phyloP scores from a whole-genome alignment of 1,139 yeast species.

The Groenewaldozyma auringiensis region DNA sequence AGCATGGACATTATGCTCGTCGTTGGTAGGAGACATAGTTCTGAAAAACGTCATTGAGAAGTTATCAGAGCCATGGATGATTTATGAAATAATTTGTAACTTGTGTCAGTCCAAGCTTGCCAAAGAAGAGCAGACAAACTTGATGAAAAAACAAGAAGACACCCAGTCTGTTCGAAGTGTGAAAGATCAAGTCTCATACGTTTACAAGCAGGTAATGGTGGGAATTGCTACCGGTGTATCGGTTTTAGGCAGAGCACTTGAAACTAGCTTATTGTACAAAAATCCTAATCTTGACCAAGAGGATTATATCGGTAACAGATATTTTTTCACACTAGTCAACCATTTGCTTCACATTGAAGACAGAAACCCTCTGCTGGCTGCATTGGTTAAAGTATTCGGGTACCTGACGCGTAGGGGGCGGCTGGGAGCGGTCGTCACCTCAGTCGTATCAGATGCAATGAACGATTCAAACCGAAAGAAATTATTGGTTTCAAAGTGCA shows the following conservation, averaged over 20 bases:
- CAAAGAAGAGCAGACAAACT: neutral
- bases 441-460: constrained; percentile 19
- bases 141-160: neutral
- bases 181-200: neutral
- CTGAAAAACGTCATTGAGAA: constrained; percentile 36
- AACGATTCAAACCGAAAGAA: constrained; percentile 16
- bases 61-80: constrained; percentile 39
- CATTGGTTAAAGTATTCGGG: constrained; percentile 21
- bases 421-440: constrained; percentile 21
- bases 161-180: neutral
- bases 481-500: constrained; percentile 20
- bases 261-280: neutral
- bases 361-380: constrained; percentile 26
- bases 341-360: constrained; percentile 19
- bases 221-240: neutral
- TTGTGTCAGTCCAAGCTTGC: constrained; percentile 10
- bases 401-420: constrained; percentile 24
- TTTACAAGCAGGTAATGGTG: neutral
- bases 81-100: constrained; percentile 37
- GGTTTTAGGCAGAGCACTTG: neutral
- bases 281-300: neutral
- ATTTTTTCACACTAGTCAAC: constrained; percentile 21
- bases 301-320: neutral
- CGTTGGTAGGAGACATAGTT: constrained; percentile 38
- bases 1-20: constrained; percentile 33